Percentiles rank a stretch among this genome's conserved stretches.
These are phyloP conservation scores for Mangifera indica DNA, from an alignment of 345 rosid genomes.

Conservation along the genomic window DNA sequence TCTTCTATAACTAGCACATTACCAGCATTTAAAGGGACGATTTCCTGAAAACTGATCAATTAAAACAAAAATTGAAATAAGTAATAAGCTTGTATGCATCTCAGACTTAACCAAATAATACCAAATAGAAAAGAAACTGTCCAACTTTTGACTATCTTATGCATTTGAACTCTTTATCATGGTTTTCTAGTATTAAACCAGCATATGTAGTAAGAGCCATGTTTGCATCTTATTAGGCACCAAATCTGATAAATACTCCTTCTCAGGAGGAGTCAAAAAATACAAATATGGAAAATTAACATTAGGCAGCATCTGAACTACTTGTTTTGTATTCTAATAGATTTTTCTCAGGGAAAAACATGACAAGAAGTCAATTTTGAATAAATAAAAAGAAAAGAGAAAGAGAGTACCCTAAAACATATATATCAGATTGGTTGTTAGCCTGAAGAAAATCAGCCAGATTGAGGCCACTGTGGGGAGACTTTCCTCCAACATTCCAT, in stretches of 20 bases:
- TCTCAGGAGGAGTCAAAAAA: not conserved
- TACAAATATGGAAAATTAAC: not conserved
- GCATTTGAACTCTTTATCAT: not conserved
- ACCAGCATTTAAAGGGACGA: constrained; percentile 96
- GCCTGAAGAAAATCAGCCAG: constrained; percentile 70
- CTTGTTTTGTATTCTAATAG: not conserved
- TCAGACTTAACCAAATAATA: not conserved
- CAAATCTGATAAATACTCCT: not conserved
- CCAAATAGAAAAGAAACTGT: not conserved
- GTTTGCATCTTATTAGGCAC: not conserved
- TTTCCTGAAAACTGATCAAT: constrained; percentile 83
- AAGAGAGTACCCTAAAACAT: constrained; percentile 68
- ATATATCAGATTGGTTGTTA: constrained; percentile 59
- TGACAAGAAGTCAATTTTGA: not conserved
- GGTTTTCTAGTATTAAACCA: not conserved
- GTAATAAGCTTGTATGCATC: not conserved
- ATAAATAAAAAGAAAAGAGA: constrained; percentile 3
- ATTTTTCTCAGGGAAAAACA: not conserved
- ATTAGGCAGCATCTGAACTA: not conserved
- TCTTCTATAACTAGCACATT: constrained; percentile 91
- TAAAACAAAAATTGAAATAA: not conserved
- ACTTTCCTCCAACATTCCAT: constrained; percentile 96
- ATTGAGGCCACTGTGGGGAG: constrained; percentile 61
- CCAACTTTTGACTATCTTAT: no score
- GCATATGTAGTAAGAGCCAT: no score